Conservation (phyloP, 768 basidiomycete species). For the Kwoniella botswanensis region DNA sequence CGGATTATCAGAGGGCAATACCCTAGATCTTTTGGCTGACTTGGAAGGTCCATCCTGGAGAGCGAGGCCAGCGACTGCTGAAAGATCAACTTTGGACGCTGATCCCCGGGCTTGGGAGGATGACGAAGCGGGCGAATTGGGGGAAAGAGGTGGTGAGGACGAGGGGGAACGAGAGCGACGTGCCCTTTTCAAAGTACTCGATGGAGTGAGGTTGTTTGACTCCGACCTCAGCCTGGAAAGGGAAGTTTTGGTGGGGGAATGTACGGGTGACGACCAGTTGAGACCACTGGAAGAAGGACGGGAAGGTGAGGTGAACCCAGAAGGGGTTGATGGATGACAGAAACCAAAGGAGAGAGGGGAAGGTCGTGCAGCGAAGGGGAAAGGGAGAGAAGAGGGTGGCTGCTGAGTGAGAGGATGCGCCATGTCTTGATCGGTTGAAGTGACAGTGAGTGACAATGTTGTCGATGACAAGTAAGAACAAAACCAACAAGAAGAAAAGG, state of each 20-base stretch:
- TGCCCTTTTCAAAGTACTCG: conserved; percentile 31
- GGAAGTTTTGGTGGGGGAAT: conserved; percentile 18
- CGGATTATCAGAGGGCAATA: background rate
- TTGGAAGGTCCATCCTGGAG: conserved; percentile 25
- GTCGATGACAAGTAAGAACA: background rate
- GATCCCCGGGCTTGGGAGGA: conserved; percentile 13
- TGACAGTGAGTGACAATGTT: background rate
- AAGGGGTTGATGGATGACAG: conserved; percentile 29
- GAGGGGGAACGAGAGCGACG: conserved; percentile 37
- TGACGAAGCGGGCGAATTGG: conserved; percentile 15
- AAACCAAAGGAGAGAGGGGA: conserved; percentile 50
- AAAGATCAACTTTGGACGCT: conserved; percentile 29
- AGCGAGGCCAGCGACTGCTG: conserved; percentile 33
- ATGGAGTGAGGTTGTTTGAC: background rate
- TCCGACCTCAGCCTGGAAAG: conserved; percentile 14
- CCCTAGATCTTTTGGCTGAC: conserved; percentile 16
- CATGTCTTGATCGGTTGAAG: conserved; percentile 26
- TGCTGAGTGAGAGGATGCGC: conserved; percentile 51
- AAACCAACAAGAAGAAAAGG: background rate
- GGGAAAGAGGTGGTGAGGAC: conserved; percentile 33
- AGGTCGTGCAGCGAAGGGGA: conserved; percentile 42
- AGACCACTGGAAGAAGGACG: background rate
- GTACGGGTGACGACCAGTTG: conserved; percentile 11
- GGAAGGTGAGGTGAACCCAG: background rate
- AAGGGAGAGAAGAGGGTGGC: conserved; percentile 46